These are phyloP conservation scores for Phytophthora kernoviae DNA, from an alignment of 352 stramenopile genomes.

Conservation along the genomic window DNA sequence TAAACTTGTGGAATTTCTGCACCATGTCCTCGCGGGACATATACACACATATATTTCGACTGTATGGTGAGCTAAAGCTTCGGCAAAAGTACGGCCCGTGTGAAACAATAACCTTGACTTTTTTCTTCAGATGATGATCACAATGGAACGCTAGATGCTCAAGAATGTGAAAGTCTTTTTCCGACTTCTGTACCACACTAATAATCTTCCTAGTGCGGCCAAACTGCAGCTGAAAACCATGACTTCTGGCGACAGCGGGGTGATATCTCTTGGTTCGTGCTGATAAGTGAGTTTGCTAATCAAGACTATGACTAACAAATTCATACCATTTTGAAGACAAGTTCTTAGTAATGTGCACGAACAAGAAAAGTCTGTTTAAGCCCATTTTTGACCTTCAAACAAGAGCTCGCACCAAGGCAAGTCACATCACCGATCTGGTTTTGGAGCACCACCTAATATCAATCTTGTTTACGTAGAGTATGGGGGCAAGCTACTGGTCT, in stretches of 20 bases:
- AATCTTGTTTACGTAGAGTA: conserved; percentile 25
- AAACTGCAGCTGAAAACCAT: conserved; percentile 41
- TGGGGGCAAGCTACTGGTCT: conserved; percentile 42
- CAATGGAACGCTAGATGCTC: conserved; percentile 45
- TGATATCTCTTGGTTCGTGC: conserved; percentile 27
- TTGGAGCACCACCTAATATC: neutral
- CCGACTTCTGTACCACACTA: conserved; percentile 55
- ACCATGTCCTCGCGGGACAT: conserved; percentile 50
- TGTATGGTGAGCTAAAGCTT: conserved; percentile 39
- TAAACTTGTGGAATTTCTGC: conserved; percentile 70
- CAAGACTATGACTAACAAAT: conserved; percentile 1
- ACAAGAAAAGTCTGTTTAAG: conserved; percentile 43
- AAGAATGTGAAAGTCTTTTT: conserved; percentile 59
- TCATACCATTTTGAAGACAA: conserved; percentile 30
- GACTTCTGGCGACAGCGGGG: conserved; percentile 34
- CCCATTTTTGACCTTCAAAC: conserved; percentile 49
- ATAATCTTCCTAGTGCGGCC: conserved; percentile 39
- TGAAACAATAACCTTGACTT: neutral
- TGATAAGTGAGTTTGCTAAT: neutral
- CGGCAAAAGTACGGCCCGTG: neutral
- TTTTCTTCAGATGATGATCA: conserved; percentile 44
- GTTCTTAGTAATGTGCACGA: conserved; percentile 42
- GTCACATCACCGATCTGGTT: neutral
- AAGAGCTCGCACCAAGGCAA: conserved; percentile 28
- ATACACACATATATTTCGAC: conserved; percentile 43